A percentile compares a stretch with the other conserved stretches of the same genome.
These are phyloP conservation scores for Wallacemonas rigidus DNA, from an alignment of 208 protist genomes.

Conservation along the genomic window DNA sequence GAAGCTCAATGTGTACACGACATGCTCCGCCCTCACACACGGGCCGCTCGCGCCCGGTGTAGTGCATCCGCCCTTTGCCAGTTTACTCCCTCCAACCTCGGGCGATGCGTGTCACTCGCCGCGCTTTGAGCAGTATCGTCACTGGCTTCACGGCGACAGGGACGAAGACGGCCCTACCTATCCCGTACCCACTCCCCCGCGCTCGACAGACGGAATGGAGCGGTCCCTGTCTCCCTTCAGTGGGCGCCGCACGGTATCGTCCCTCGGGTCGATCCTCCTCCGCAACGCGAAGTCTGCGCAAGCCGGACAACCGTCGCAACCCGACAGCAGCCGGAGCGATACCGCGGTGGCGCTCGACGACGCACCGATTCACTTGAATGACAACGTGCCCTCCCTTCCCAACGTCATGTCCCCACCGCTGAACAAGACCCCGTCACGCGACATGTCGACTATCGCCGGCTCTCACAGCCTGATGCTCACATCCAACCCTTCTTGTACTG, in stretches of 20 bases:
- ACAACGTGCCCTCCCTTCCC: not conserved
- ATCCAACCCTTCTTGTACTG: not conserved
- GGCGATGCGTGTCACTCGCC: not conserved
- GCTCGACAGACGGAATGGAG: not conserved
- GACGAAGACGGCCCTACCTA: not conserved
- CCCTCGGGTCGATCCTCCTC: not conserved
- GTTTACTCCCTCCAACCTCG: not conserved
- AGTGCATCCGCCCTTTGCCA: not conserved
- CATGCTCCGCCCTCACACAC: not conserved
- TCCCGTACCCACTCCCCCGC: not conserved
- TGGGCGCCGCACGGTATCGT: not conserved
- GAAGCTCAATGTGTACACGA: not conserved
- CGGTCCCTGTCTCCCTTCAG: not conserved
- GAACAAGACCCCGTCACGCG: not conserved
- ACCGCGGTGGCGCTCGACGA: not conserved
- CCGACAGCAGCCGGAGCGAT: not conserved
- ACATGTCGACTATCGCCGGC: not conserved
- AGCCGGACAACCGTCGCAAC: not conserved
- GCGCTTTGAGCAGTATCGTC: not conserved
- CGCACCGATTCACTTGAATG: not conserved
- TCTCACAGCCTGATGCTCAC: not conserved
- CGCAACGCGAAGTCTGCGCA: not conserved
- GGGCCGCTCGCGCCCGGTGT: not conserved
- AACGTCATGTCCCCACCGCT: not conserved
- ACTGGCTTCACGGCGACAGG: not conserved